Evolutionary conservation across 768 basidiomycete genomes (phyloP), one percentile per base, ranked within the genome.

Genomic region (Kwoniella newhampshirensis): DNA sequence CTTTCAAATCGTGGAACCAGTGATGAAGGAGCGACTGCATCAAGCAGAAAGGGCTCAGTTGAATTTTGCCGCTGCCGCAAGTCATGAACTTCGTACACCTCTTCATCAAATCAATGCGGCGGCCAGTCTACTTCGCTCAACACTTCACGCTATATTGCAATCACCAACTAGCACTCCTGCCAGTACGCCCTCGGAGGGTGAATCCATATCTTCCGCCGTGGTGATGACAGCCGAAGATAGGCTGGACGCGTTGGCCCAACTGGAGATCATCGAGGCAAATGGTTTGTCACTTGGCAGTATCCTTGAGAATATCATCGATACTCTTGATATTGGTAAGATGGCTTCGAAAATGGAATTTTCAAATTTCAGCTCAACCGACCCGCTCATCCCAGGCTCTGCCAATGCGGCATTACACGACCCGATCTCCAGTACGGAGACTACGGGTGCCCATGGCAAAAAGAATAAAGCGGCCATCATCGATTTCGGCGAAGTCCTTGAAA

Each of bases 11-110:
- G n/a, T 11, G 44, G 15, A 23, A 15, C 7, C 51, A 51, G 68
- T 69, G 4, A 66, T 71, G 64, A 72, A 72, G 40, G 67, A 69
- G 49, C 51, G 62, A 20, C 45, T 72, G 5, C 67, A 67, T 52
- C 60, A 60, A 20, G 68, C 58, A 2, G 60, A 65, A 50, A 21
- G 66, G 17, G 63, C 68, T 8, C 67, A 75, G 48, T 59, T 72
- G 13, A 64, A 63, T 15, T 75, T 75, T 45, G 74, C 74, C 4
- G 64, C 71, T 11, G 68, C 72, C 11, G 71, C 74, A 1, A 61
- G 57, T 43, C 74, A 75, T 37, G 74, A 75, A 42, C 43, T 73
- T 1, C 63, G 72, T n/a, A 75, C 74, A 2, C 74, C 74, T 6
- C 44, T 75, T 32, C 74, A 75, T 60, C 74, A 73, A 51, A 62